A percentile compares a stretch with the other conserved stretches of the same genome.
Evolutionary conservation across 352 stramenopile species (phyloP).

Genomic region (Pythium phragmiticola): DNA sequence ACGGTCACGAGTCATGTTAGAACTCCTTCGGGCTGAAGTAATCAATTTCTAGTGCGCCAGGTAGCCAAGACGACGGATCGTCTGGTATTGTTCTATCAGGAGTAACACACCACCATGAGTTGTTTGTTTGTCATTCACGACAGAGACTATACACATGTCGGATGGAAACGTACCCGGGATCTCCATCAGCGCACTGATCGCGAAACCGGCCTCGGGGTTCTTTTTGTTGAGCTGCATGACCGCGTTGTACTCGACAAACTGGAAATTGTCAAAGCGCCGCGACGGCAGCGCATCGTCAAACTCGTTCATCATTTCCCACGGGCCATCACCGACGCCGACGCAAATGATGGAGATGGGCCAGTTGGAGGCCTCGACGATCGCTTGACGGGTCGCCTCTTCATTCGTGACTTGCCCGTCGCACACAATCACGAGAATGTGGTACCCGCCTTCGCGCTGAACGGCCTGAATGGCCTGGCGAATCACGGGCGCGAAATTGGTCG

Average conservation of each 20-base stretch:
- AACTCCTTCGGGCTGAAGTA: too few relatives aligned
- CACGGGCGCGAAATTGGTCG: conserved; percentile 67
- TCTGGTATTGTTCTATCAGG: conserved; percentile 35
- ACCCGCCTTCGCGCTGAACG: conserved; percentile 41
- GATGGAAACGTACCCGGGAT: conserved; percentile 49
- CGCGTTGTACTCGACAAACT: conserved; percentile 74
- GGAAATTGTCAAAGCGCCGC: conserved; percentile 81
- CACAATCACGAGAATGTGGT: conserved; percentile 84
- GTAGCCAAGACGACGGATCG: conserved; percentile 23
- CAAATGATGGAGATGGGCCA: conserved; percentile 67
- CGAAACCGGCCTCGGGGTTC: conserved; percentile 67
- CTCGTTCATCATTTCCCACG: conserved; percentile 77
- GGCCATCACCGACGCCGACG: conserved; percentile 73
- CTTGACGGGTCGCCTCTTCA: conserved; percentile 49
- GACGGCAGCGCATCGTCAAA: conserved; percentile 69
- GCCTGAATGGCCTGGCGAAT: conserved; percentile 58
- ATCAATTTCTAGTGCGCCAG: conserved; percentile 3
- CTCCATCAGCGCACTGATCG: conserved; percentile 72
- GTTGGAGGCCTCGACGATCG: conserved; percentile 67
- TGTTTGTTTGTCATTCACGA: too few relatives aligned
- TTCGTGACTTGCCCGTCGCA: conserved; percentile 61
- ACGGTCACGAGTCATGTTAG: too few relatives aligned
- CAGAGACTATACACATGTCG: too few relatives aligned
- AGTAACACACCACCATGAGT: not conserved
- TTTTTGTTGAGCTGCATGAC: conserved; percentile 67